phyloP scores from a whole-genome alignment of 371 early-diverging fungal species.

The Rhizopus arrhizus region DNA sequence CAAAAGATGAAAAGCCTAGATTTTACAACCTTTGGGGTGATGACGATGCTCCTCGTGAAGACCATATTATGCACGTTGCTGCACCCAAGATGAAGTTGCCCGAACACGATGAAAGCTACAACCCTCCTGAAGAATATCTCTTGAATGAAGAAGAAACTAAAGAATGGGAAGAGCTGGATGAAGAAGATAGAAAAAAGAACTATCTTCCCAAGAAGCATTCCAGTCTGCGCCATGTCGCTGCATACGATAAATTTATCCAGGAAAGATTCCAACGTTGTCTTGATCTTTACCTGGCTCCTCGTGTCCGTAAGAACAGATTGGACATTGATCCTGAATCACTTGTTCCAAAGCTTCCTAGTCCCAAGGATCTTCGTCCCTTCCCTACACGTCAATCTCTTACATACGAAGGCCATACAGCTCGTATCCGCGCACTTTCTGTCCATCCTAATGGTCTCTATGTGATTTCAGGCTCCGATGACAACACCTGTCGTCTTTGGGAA shows the following conservation, averaged over 20 bases:
- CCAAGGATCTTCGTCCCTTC: constrained; percentile 94
- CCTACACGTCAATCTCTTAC: constrained; percentile 80
- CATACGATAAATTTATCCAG: constrained; percentile 82
- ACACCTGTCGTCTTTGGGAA: constrained; percentile 90
- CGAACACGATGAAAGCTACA: constrained; percentile 92
- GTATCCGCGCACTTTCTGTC: constrained; percentile 81
- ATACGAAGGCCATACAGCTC: constrained; percentile 80
- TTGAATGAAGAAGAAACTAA: constrained; percentile 78
- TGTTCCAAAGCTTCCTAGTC: constrained; percentile 94
- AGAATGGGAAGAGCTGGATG: constrained; percentile 78
- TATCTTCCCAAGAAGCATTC: constrained; percentile 84
- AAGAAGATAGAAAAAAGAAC: constrained; percentile 78
- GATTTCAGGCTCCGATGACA: constrained; percentile 88
- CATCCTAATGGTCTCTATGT: constrained; percentile 92
- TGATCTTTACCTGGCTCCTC: constrained; percentile 95
- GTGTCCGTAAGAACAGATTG: constrained; percentile 83
- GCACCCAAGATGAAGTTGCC: constrained; percentile 92
- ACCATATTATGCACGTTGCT: constrained; percentile 80
- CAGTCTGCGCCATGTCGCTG: constrained; percentile 85
- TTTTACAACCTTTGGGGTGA: constrained; percentile 89
- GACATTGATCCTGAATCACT: constrained; percentile 91
- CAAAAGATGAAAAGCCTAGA: constrained; percentile 63
- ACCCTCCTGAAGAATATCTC: constrained; percentile 97
- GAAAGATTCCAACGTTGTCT: constrained; percentile 95
- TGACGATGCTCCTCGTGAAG: constrained; percentile 62